phyloP scores from a whole-genome alignment of 192 early-diverging fungal genomes.

The Linnemannia elongata region DNA sequence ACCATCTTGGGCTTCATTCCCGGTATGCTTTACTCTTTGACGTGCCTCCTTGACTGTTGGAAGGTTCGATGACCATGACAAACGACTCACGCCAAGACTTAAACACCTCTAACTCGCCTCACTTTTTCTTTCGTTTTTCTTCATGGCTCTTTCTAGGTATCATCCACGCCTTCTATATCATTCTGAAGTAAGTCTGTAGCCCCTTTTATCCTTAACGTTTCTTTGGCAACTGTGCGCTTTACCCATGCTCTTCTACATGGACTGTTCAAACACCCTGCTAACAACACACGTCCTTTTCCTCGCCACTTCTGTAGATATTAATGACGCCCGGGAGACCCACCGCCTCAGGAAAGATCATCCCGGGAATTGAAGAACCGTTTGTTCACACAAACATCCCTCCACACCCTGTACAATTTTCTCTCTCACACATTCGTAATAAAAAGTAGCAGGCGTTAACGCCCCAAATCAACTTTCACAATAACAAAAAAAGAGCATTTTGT shows the following conservation, averaged over 20 bases:
- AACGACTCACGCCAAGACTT: not conserved
- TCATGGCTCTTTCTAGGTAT: constrained; percentile 24
- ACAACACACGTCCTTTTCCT: not conserved
- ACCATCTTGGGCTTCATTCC: constrained; percentile 78
- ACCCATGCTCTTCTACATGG: too few relatives aligned
- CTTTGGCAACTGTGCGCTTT: not conserved
- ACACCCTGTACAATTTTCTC: constrained; percentile 8
- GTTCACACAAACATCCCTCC: not conserved
- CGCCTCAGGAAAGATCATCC: constrained; percentile 3
- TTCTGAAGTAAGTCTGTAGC: constrained; percentile 37
- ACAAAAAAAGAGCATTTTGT: not conserved
- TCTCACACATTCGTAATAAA: not conserved
- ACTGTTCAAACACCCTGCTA: not conserved
- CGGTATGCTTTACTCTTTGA: constrained; percentile 52
- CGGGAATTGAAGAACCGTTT: not conserved
- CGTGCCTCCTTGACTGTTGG: not conserved
- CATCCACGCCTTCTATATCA: constrained; percentile 59
- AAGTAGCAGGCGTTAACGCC: not conserved
- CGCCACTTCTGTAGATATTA: not conserved
- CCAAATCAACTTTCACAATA: not conserved
- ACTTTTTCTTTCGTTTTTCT: not conserved
- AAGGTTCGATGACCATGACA: not conserved
- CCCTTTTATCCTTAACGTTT: not conserved
- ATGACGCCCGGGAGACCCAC: not conserved
- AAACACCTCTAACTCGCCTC: not conserved